These are phyloP conservation scores for Suhomyces terraborum DNA, from an alignment of 1,139 yeast genomes.

Conservation along the genomic window DNA sequence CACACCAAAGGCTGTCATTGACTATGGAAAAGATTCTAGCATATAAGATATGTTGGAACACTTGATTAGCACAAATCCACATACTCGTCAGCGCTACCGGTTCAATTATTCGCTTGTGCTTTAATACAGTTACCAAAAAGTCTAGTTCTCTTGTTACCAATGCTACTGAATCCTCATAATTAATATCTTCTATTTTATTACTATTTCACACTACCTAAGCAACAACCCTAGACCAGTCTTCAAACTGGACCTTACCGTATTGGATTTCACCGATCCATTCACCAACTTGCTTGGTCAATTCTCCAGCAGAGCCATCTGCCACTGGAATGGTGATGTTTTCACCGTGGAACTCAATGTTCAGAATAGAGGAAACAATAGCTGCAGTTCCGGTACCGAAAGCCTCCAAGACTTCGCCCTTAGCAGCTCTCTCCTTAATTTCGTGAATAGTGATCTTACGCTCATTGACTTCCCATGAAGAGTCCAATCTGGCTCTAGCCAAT, in stretches of 20 bases:
- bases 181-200: slow-evolving; percentile 1
- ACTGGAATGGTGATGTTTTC: slow-evolving; percentile 35
- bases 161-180: too few relatives aligned
- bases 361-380: slow-evolving; percentile 42
- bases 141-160: too few relatives aligned
- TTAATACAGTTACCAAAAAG: too few relatives aligned
- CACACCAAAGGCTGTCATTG: too few relatives aligned
- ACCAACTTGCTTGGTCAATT: slow-evolving; percentile 30
- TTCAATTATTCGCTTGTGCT: too few relatives aligned
- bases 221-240: slow-evolving; percentile 22
- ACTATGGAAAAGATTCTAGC: too few relatives aligned
- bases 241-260: slow-evolving; percentile 31
- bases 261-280: slow-evolving; percentile 35
- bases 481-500: slow-evolving; percentile 73
- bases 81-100: too few relatives aligned
- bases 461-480: slow-evolving; percentile 59
- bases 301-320: slow-evolving; percentile 22
- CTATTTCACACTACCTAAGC: slow-evolving; percentile 3
- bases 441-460: slow-evolving; percentile 40
- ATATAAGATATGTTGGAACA: too few relatives aligned
- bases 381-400: slow-evolving; percentile 49
- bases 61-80: too few relatives aligned
- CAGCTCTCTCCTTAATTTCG: slow-evolving; percentile 37
- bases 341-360: slow-evolving; percentile 35
- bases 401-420: slow-evolving; percentile 40